Conservation (phyloP, 1,284 basidiomycete genomes). For the Ganoderma sp. region DNA sequence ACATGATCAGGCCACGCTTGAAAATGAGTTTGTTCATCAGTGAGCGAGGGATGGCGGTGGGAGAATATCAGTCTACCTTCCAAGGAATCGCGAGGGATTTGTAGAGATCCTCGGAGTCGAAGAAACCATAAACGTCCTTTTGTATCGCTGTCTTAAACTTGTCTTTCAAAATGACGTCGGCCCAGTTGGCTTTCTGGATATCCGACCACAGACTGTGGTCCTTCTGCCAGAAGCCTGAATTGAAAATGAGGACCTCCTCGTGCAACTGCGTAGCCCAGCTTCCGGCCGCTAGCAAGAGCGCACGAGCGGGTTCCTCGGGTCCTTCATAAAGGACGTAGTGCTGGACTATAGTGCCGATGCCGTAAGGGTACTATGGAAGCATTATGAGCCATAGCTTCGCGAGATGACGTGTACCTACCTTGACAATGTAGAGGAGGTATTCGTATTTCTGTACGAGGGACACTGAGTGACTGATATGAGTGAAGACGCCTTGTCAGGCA, state of each 20-base stretch:
- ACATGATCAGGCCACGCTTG: constrained; percentile 74
- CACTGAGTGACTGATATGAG: background rate
- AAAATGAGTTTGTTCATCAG: constrained; percentile 5
- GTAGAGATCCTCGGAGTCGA: constrained; percentile 72
- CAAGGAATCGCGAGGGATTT: constrained; percentile 77
- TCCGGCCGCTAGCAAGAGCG: constrained; percentile 60
- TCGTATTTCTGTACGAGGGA: constrained; percentile 46
- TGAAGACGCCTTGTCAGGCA: constrained; percentile 2
- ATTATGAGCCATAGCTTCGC: background rate
- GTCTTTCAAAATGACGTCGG: constrained; percentile 76
- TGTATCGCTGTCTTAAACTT: constrained; percentile 69
- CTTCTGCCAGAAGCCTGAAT: constrained; percentile 72
- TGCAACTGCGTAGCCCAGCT: constrained; percentile 58
- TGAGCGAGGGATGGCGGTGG: background rate
- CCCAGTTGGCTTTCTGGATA: constrained; percentile 76
- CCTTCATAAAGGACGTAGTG: constrained; percentile 68
- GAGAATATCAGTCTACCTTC: constrained; percentile 58
- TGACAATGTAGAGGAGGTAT: constrained; percentile 54
- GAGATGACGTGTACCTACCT: constrained; percentile 38
- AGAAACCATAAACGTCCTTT: constrained; percentile 81
- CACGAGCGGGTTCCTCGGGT: constrained; percentile 56
- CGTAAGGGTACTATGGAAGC: constrained; percentile 51
- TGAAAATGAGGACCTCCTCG: constrained; percentile 78
- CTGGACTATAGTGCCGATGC: constrained; percentile 43
- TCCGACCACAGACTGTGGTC: constrained; percentile 66